A percentile compares a stretch with the other conserved stretches of the same genome.
Evolutionary conservation across 148 eudicot species (phyloP).

Genomic region (Oxyria digyna): DNA sequence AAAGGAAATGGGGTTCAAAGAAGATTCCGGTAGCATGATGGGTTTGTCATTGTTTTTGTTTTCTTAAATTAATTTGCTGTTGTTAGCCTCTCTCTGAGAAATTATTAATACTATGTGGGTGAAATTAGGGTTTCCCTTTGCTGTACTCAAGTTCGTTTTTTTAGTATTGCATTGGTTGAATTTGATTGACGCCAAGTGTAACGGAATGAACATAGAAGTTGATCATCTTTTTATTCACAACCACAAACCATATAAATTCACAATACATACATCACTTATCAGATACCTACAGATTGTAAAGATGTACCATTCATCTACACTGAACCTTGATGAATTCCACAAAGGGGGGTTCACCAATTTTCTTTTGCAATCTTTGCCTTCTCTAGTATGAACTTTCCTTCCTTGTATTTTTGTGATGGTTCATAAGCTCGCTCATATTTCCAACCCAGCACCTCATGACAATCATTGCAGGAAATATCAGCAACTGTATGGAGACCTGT

Average conservation of each 20-base stretch:
- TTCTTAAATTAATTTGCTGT: background rate
- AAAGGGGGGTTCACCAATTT: slow-evolving; percentile 5
- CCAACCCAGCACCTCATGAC: slow-evolving; percentile 41
- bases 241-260: background rate
- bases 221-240: too few species aligned
- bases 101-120: background rate
- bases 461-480: slow-evolving; percentile 36
- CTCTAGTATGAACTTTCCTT: slow-evolving; percentile 34
- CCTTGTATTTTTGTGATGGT: slow-evolving; percentile 31
- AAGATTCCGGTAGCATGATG: slow-evolving; percentile 23
- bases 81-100: background rate
- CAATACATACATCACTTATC: background rate
- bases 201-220: too few species aligned
- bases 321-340: background rate
- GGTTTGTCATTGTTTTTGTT: background rate
- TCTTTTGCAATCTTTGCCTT: slow-evolving; percentile 33
- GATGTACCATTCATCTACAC: background rate
- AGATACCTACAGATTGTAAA: background rate
- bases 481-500: slow-evolving; percentile 52
- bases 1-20: slow-evolving; percentile 37
- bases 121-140: background rate
- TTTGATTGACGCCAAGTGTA: background rate
- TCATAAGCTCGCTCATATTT: slow-evolving; percentile 34
- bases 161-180: background rate
- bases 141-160: background rate